phyloP scores from a whole-genome alignment of 352 stramenopile species.

The Phytophthora europaea region DNA sequence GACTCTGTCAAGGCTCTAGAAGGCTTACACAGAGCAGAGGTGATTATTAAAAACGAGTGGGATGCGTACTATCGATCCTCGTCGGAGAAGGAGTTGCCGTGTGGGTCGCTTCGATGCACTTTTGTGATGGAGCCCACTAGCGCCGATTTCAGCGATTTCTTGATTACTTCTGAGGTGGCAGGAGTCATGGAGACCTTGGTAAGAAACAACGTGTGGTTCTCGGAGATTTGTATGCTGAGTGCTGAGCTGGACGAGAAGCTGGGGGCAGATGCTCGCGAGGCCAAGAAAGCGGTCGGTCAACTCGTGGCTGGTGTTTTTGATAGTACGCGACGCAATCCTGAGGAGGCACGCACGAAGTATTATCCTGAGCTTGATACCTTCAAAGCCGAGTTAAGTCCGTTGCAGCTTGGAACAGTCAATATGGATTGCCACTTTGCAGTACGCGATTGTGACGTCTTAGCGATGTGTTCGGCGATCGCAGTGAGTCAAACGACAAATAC shows the following conservation, averaged over 20 bases:
- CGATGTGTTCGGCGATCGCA: not conserved
- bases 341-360: not conserved
- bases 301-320: not conserved
- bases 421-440: not conserved
- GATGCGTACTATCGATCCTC: not conserved
- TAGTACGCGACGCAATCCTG: not conserved
- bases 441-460: not conserved
- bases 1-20: not conserved
- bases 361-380: not conserved
- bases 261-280: not conserved
- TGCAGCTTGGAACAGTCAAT: not conserved
- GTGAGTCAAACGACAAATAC: slow-evolving; percentile 2
- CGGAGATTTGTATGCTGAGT: not conserved
- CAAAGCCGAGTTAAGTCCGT: not conserved
- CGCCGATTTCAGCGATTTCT: not conserved
- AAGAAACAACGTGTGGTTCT: not conserved
- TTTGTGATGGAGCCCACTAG: not conserved
- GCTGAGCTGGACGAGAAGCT: not conserved
- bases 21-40: not conserved
- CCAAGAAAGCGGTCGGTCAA: not conserved
- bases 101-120: not conserved
- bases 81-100: not conserved
- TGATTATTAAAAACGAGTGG: not conserved
- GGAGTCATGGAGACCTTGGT: not conserved
- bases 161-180: not conserved